Conservation (phyloP, 2,329 filamentous ascomycete genomes). For the Intubia oerlemansii region DNA sequence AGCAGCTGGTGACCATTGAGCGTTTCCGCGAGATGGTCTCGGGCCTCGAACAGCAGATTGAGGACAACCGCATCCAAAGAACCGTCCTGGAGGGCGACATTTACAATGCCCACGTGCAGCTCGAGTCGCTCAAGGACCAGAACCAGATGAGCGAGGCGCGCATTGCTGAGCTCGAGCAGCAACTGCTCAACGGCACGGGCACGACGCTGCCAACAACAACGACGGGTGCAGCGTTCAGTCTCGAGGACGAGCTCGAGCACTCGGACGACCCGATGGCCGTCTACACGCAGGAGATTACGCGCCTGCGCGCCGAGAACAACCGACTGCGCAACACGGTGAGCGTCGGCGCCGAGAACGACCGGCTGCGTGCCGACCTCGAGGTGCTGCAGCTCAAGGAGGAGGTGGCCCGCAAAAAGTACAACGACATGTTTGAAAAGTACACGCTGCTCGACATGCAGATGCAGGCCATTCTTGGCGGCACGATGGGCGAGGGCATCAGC, state of each 20-base stretch:
- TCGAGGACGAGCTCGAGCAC: slow-evolving; percentile 39
- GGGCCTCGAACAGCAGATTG: slow-evolving; percentile 14
- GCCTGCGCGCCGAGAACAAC: slow-evolving; percentile 39
- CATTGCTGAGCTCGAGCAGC: slow-evolving; percentile 38
- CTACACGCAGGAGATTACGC: slow-evolving; percentile 29
- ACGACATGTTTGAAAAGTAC: slow-evolving; percentile 35
- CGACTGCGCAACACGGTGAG: slow-evolving; percentile 32
- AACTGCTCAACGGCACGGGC: slow-evolving; percentile 19
- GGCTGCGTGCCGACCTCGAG: slow-evolving; percentile 33
- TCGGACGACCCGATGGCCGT: slow-evolving; percentile 18
- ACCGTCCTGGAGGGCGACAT: slow-evolving; percentile 23
- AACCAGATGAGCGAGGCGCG: slow-evolving; percentile 26
- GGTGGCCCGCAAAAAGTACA: slow-evolving; percentile 30
- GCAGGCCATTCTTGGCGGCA: slow-evolving; percentile 23
- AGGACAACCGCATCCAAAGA: slow-evolving; percentile 21
- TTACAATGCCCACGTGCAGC: slow-evolving; percentile 17
- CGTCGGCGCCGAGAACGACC: slow-evolving; percentile 29
- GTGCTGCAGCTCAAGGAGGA: slow-evolving; percentile 27
- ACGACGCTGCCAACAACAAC: background rate
- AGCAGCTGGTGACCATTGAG: slow-evolving; percentile 10
- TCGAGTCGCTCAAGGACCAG: slow-evolving; percentile 19
- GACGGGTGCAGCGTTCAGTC: slow-evolving; percentile 17
- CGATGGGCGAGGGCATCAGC: slow-evolving; percentile 19
- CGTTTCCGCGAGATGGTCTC: slow-evolving; percentile 11
- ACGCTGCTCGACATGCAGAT: slow-evolving; percentile 36